Conservation (phyloP, 768 basidiomycete species). For the Basidioascus undulatus region DNA sequence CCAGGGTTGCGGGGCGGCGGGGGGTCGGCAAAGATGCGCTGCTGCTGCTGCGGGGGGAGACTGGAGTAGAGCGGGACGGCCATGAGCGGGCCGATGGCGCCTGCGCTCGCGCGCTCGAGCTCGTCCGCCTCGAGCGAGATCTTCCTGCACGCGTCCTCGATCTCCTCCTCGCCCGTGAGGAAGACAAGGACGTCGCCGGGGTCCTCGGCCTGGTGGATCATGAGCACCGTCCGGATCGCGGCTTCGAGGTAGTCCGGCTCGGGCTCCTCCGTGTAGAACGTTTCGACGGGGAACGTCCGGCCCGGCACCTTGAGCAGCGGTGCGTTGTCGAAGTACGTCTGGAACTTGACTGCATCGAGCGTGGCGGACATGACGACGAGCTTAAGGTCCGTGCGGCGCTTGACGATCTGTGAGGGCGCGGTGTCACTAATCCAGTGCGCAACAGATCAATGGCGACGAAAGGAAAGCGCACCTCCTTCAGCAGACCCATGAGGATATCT, state of each 20-base stretch:
- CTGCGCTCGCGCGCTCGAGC: constrained; percentile 33
- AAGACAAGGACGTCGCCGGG: constrained; percentile 81
- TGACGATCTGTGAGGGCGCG: constrained; percentile 43
- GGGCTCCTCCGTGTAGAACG: constrained; percentile 77
- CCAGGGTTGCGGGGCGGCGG: constrained; percentile 35
- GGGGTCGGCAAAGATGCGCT: constrained; percentile 81
- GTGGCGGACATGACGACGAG: constrained; percentile 98
- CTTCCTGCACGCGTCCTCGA: constrained; percentile 83
- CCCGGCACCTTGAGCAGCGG: constrained; percentile 34
- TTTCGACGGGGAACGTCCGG: constrained; percentile 82
- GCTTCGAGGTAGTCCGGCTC: constrained; percentile 94
- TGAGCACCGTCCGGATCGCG: constrained; percentile 79
- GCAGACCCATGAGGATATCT: constrained; percentile 91
- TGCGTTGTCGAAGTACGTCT: constrained; percentile 51
- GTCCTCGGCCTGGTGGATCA: constrained; percentile 91
- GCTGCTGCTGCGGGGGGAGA: constrained; percentile 80
- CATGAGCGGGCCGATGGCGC: constrained; percentile 49
- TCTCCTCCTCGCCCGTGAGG: constrained; percentile 95
- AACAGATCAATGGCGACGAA: not conserved
- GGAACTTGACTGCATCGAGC: constrained; percentile 86
- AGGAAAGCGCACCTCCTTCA: constrained; percentile 31
- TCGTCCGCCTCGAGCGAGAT: constrained; percentile 80
- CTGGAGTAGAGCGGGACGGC: constrained; percentile 91
- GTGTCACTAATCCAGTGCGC: not conserved
- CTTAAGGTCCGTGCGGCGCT: constrained; percentile 65